These are phyloP conservation scores for Aspergillus sclerotioniger DNA, from an alignment of 495 filamentous ascomycete species.

Conservation along the genomic window DNA sequence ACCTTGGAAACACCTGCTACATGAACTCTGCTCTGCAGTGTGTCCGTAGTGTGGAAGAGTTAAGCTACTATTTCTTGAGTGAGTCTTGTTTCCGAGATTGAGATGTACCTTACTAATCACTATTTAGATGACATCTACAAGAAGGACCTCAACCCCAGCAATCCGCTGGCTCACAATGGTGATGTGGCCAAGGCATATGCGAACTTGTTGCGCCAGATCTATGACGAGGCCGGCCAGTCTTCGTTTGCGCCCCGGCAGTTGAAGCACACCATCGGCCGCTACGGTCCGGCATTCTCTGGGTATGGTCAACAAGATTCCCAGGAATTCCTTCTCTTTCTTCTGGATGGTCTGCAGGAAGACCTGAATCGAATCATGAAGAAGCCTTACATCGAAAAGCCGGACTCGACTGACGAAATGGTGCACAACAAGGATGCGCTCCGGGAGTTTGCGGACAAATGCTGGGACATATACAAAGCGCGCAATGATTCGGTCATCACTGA, in stretches of 20 bases:
- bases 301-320: slow-evolving; percentile 97
- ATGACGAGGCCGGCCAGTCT: slow-evolving; percentile 51
- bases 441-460: slow-evolving; percentile 80
- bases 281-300: slow-evolving; percentile 82
- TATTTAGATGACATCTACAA: slow-evolving; percentile 61
- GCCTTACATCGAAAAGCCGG: slow-evolving; percentile 95
- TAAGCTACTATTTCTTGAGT: slow-evolving; percentile 85
- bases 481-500: slow-evolving; percentile 95
- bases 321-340: slow-evolving; percentile 93
- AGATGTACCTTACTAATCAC: slow-evolving; percentile 15
- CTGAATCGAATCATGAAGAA: slow-evolving; percentile 92
- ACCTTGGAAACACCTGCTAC: slow-evolving; percentile 96
- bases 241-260: slow-evolving; percentile 73
- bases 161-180: slow-evolving; percentile 80
- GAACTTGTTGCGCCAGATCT: slow-evolving; percentile 69
- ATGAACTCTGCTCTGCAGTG: slow-evolving; percentile 98
- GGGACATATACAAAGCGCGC: slow-evolving; percentile 86
- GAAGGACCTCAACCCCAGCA: slow-evolving; percentile 75
- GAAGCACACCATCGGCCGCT: slow-evolving; percentile 75
- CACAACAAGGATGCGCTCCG: slow-evolving; percentile 71
- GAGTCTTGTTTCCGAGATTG: slow-evolving; percentile 22
- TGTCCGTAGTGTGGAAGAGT: slow-evolving; percentile 83
- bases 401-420: slow-evolving; percentile 96
- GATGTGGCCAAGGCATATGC: slow-evolving; percentile 80
- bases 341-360: slow-evolving; percentile 94